A percentile compares a stretch with the other conserved stretches of the same genome.
Conservation (phyloP, 805 yeast genomes). For the Ogataea allantospora region DNA sequence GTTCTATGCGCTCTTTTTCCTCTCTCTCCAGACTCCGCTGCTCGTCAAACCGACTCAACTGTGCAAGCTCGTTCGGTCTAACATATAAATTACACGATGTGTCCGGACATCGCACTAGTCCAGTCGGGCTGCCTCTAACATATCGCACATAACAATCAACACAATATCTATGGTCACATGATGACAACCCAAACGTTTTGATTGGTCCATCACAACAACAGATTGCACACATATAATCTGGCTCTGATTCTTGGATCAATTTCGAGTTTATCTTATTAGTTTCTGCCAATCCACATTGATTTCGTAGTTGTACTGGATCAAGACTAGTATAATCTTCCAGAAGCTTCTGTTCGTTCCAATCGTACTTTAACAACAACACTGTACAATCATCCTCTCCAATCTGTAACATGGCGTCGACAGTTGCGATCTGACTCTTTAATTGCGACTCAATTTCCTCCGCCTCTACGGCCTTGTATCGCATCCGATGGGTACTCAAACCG, state of each 20-base stretch:
- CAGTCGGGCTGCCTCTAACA: constrained; percentile 44
- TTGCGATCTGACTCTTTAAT: constrained; percentile 30
- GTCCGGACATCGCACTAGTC: constrained; percentile 64
- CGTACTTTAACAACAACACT: constrained; percentile 44
- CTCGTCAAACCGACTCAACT: constrained; percentile 24
- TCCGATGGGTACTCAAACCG: constrained; percentile 27
- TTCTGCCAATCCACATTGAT: constrained; percentile 30
- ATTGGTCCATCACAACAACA: constrained; percentile 55
- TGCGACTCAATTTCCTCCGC: constrained; percentile 33
- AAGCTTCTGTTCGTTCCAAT: constrained; percentile 60
- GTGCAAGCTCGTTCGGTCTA: constrained; percentile 40
- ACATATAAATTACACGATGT: constrained; percentile 48
- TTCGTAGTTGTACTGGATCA: constrained; percentile 32
- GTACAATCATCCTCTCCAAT: constrained; percentile 40
- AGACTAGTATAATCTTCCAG: constrained; percentile 50
- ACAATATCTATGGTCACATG: constrained; percentile 76
- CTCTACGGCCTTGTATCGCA: constrained; percentile 28
- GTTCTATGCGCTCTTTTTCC: constrained; percentile 5
- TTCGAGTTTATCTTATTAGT: constrained; percentile 33
- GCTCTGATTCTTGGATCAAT: constrained; percentile 21
- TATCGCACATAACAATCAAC: constrained; percentile 64
- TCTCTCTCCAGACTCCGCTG: constrained; percentile 5
- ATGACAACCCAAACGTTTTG: constrained; percentile 43
- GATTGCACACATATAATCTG: constrained; percentile 53
- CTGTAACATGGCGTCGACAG: constrained; percentile 38